These are phyloP conservation scores for Lachancea mirantina DNA, from an alignment of 805 yeast genomes.

Conservation along the genomic window DNA sequence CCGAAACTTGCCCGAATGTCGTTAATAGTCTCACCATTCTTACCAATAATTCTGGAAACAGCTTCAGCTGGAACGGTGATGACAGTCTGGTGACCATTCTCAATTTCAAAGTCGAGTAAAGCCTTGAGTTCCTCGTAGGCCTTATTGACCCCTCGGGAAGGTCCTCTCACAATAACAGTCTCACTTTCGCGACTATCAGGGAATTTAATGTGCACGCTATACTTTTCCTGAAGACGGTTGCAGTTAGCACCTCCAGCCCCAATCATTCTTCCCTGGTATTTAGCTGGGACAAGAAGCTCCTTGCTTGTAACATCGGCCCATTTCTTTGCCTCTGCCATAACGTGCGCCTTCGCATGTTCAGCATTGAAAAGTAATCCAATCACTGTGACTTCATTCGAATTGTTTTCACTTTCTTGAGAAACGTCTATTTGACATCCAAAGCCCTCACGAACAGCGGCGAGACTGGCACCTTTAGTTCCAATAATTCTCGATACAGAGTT, in stretches of 20 bases:
- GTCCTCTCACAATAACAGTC: constrained; percentile 68
- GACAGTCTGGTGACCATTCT: constrained; percentile 65
- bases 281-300: constrained; percentile 62
- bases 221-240: constrained; percentile 79
- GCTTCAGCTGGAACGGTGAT: constrained; percentile 63
- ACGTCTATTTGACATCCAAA: constrained; percentile 74
- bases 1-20: constrained; percentile 60
- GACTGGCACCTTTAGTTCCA: constrained; percentile 80
- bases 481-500: constrained; percentile 69
- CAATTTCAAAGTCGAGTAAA: constrained; percentile 76
- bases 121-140: constrained; percentile 82
- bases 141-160: constrained; percentile 79
- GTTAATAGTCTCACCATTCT: constrained; percentile 74
- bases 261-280: constrained; percentile 72
- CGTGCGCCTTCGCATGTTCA: constrained; percentile 57
- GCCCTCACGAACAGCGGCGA: constrained; percentile 62
- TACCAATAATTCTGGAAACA: constrained; percentile 85
- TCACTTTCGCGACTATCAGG: constrained; percentile 55
- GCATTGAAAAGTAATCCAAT: constrained; percentile 77
- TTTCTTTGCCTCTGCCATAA: constrained; percentile 54
- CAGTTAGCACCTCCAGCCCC: constrained; percentile 80
- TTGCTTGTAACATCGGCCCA: constrained; percentile 76
- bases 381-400: constrained; percentile 46
- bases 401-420: constrained; percentile 41
- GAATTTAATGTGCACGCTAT: constrained; percentile 73